Evolutionary conservation across 179 eudicot genomes (phyloP).

Genomic region (Monotropa hypopitys): DNA sequence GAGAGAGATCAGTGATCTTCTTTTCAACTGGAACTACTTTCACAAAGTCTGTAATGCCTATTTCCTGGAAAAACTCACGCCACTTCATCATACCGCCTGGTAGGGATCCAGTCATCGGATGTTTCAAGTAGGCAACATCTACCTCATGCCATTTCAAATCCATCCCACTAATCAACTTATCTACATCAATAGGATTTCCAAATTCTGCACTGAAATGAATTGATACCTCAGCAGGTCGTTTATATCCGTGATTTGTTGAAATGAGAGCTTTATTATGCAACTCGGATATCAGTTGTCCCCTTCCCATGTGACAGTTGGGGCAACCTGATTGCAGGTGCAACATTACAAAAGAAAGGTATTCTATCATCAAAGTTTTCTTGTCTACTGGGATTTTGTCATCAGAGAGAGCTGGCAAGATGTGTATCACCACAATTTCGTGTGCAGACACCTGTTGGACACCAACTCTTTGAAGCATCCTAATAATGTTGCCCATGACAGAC

Average conservation of each 20-base stretch:
- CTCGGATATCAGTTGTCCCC: slow-evolving; percentile 42
- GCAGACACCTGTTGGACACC: slow-evolving; percentile 76
- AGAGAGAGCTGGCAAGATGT: slow-evolving; percentile 63
- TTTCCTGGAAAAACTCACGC: slow-evolving; percentile 61
- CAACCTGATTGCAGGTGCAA: slow-evolving; percentile 73
- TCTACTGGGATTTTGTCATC: slow-evolving; percentile 18
- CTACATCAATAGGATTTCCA: slow-evolving; percentile 56
- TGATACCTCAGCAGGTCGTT: slow-evolving; percentile 41
- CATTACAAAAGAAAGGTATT: slow-evolving; percentile 66
- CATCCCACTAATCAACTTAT: slow-evolving; percentile 37
- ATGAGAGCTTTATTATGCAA: slow-evolving; percentile 50
- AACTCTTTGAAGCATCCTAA: slow-evolving; percentile 48
- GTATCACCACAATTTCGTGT: slow-evolving; percentile 68
- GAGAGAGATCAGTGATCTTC: slow-evolving; percentile 34
- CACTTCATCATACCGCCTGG: slow-evolving; percentile 50
- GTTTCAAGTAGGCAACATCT: slow-evolving; percentile 48
- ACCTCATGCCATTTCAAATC: slow-evolving; percentile 70
- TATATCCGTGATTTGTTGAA: slow-evolving; percentile 66
- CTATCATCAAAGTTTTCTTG: slow-evolving; percentile 40
- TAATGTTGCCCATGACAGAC: slow-evolving; percentile 30
- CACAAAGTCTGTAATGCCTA: slow-evolving; percentile 81
- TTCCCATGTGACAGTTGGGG: slow-evolving; percentile 46
- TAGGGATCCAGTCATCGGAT: slow-evolving; percentile 40
- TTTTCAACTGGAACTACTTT: slow-evolving; percentile 48
- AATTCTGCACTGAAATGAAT: slow-evolving; percentile 62